Percentiles rank a stretch among this genome's conserved stretches.
phyloP scores from a whole-genome alignment of 331 rosid species.

The Telfairia occidentalis region DNA sequence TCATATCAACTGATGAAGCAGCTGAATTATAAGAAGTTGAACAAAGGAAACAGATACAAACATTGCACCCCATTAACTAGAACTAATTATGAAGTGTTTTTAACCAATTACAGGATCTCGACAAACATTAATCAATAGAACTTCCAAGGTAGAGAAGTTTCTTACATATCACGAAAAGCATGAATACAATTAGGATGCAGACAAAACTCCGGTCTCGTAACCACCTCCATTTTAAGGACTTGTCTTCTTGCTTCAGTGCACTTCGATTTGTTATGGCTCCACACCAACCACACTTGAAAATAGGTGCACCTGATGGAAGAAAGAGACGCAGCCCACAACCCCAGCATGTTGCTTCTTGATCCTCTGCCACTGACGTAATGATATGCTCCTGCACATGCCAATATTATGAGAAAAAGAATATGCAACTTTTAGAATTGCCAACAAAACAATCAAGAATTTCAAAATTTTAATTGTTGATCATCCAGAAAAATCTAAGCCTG shows the following conservation, averaged over 20 bases:
- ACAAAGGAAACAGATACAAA: neutral
- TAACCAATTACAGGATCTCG: no score
- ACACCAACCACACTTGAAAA: constrained; percentile 93
- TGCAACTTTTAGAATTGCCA: neutral
- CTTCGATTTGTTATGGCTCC: constrained; percentile 69
- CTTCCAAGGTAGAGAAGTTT: neutral
- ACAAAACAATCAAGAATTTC: neutral
- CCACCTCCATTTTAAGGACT: constrained; percentile 41
- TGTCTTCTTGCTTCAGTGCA: constrained; percentile 30
- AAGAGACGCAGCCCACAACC: constrained; percentile 73
- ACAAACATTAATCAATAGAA: neutral
- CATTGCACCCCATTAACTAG: neutral
- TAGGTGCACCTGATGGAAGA: constrained; percentile 41
- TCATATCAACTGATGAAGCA: neutral
- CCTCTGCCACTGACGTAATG: constrained; percentile 29
- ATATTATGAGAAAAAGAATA: neutral
- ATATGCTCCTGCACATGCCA: constrained; percentile 48
- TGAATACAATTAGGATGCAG: constrained; percentile 41
- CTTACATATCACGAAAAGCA: constrained; percentile 68
- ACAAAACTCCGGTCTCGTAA: constrained; percentile 63
- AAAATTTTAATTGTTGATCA: neutral
- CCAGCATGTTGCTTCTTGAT: constrained; percentile 62
- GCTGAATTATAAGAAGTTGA: neutral
- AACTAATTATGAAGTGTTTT: neutral
- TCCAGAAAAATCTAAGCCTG: neutral